Conservation (phyloP, 257 asterid species). For the Vinca minor region DNA sequence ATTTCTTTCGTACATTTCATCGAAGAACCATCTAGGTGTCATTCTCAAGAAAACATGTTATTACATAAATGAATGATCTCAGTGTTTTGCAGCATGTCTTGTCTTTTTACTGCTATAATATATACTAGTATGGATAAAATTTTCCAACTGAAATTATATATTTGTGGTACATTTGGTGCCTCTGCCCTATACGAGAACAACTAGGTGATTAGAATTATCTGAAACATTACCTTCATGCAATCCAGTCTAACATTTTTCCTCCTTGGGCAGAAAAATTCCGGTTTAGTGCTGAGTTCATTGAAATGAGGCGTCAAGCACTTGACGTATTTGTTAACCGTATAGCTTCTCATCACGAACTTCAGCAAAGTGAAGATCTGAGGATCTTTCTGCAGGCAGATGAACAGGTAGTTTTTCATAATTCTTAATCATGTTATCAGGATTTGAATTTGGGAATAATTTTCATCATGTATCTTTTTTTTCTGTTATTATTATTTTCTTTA, state of each 20-base stretch:
- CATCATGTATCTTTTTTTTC: neutral
- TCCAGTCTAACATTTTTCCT: conserved; percentile 17
- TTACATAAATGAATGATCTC: neutral
- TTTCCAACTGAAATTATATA: neutral
- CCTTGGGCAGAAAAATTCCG: conserved; percentile 68
- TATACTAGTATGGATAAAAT: neutral
- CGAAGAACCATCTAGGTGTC: neutral
- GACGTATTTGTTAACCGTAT: conserved; percentile 80
- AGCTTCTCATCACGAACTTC: conserved; percentile 83
- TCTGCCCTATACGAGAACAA: neutral
- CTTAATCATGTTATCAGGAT: neutral
- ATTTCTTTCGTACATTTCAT: neutral
- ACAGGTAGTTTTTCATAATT: conserved; percentile 43
- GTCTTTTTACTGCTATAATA: too few species aligned
- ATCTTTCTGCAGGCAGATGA: conserved; percentile 90
- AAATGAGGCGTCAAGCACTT: conserved; percentile 93
- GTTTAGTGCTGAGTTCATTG: conserved; percentile 90
- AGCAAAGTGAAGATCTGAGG: conserved; percentile 79
- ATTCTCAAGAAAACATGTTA: neutral
- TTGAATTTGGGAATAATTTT: neutral
- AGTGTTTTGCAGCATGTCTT: neutral
- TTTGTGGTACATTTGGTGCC: neutral
- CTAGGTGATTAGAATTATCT: neutral
- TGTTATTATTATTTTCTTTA: too few species aligned
- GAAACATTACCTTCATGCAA: neutral